Conservation (phyloP, 192 early-diverging fungal genomes). For the Podila epigama region DNA sequence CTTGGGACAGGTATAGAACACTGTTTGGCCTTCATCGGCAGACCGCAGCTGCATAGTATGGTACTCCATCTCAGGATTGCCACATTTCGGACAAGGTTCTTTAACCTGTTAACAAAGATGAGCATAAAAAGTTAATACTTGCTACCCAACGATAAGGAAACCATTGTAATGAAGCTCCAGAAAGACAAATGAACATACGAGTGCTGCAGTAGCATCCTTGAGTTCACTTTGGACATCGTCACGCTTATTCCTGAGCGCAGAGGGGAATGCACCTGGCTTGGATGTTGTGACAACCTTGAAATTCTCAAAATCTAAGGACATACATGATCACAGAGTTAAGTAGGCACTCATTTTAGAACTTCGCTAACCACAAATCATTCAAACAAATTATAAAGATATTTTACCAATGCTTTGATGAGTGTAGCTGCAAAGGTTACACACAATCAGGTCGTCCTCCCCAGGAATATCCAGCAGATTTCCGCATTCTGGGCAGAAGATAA, state of each 20-base stretch:
- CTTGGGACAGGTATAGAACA: slow-evolving; percentile 97
- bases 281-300: slow-evolving; percentile 84
- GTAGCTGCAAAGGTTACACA: slow-evolving; percentile 84
- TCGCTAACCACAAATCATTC: neutral
- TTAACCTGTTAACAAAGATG: slow-evolving; percentile 71
- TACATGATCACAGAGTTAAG: neutral
- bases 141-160: too few relatives aligned
- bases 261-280: slow-evolving; percentile 81
- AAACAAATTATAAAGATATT: neutral
- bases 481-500: slow-evolving; percentile 93
- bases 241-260: slow-evolving; percentile 72
- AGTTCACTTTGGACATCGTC: slow-evolving; percentile 65
- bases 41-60: slow-evolving; percentile 96
- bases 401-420: slow-evolving; percentile 68
- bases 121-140: too few relatives aligned
- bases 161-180: neutral
- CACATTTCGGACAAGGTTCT: slow-evolving; percentile 96
- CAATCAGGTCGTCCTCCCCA: slow-evolving; percentile 76
- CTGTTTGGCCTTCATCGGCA: slow-evolving; percentile 99
- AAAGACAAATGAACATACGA: slow-evolving; percentile 40
- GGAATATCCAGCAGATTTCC: slow-evolving; percentile 91
- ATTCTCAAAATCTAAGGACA: slow-evolving; percentile 77
- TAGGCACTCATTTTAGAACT: neutral
- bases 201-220: slow-evolving; percentile 59
- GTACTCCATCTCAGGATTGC: slow-evolving; percentile 91